Conservation (phyloP, 352 stramenopile species). For the Detonula confervacea region DNA sequence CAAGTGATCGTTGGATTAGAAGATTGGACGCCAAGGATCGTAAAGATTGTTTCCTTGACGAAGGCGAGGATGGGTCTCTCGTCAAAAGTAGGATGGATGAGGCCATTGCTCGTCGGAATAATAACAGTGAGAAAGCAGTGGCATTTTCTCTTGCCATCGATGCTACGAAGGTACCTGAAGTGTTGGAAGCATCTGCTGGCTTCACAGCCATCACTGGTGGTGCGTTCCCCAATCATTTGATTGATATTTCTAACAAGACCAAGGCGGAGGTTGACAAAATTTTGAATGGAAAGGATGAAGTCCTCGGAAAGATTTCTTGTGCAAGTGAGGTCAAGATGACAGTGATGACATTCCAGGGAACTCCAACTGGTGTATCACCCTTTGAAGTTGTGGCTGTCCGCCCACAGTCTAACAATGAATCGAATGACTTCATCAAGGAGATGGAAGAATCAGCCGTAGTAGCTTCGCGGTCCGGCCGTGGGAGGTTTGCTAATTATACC, state of each 20-base stretch:
- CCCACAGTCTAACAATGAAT: slow-evolving; percentile 24
- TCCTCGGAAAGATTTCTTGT: background rate
- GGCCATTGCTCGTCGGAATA: background rate
- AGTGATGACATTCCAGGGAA: slow-evolving; percentile 7
- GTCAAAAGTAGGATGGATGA: slow-evolving; percentile 4
- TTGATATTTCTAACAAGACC: background rate
- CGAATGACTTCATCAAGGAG: background rate
- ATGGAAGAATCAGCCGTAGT: background rate
- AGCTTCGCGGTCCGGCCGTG: background rate
- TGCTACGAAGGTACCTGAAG: slow-evolving; percentile 20
- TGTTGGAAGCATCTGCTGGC: background rate
- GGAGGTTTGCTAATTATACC: slow-evolving; percentile 12
- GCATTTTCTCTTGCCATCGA: slow-evolving; percentile 24
- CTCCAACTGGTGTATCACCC: background rate
- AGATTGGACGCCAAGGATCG: slow-evolving; percentile 7
- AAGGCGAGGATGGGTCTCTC: background rate
- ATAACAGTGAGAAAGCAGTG: background rate
- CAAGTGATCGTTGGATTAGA: background rate
- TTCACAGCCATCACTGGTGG: slow-evolving; percentile 12
- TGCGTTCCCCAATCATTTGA: slow-evolving; percentile 13
- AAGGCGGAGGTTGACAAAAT: background rate
- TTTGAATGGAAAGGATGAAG: background rate
- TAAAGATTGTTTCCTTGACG: background rate
- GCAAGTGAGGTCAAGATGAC: slow-evolving; percentile 18
- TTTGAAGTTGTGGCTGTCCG: slow-evolving; percentile 3